Conservation (phyloP, 805 yeast genomes). For the Teunomyces barrocoloradensis region DNA sequence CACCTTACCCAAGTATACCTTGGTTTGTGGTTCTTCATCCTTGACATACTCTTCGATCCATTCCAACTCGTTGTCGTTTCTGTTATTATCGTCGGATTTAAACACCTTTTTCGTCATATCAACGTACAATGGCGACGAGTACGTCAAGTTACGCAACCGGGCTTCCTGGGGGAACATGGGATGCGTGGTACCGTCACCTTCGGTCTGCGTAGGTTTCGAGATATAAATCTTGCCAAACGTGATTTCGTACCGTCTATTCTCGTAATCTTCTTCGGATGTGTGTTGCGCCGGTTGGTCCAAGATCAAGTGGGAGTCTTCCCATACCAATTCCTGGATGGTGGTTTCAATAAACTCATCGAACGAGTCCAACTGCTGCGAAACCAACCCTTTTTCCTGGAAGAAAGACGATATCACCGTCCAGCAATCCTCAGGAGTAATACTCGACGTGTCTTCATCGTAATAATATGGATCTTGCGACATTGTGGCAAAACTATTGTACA, state of each 20-base stretch:
- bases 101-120: conserved; percentile 91
- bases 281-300: conserved; percentile 99
- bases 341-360: conserved; percentile 97
- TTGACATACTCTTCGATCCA: conserved; percentile 51
- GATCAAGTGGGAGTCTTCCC: conserved; percentile 92
- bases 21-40: conserved; percentile 60
- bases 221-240: conserved; percentile 96
- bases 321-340: conserved; percentile 92
- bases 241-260: conserved; percentile 90
- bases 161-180: conserved; percentile 99
- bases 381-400: conserved; percentile 94
- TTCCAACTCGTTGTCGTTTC: conserved; percentile 42
- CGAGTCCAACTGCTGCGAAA: conserved; percentile 96
- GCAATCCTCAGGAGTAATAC: conserved; percentile 95
- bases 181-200: conserved; percentile 99
- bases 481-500: conserved; percentile 4
- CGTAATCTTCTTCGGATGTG: conserved; percentile 83
- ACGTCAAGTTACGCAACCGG: conserved; percentile 90
- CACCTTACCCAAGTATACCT: conserved; percentile 92
- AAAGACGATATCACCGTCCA: conserved; percentile 98
- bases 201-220: conserved; percentile 97
- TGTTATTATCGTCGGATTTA: conserved; percentile 71
- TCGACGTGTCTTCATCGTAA: conserved; percentile 60
- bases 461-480: conserved; percentile 60
- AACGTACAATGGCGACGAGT: conserved; percentile 92